Evolutionary conservation across 2,329 filamentous ascomycete species (phyloP), one percentile per base, ranked within the genome.

Genomic region (Pseudovirgaria hyperparasitica): DNA sequence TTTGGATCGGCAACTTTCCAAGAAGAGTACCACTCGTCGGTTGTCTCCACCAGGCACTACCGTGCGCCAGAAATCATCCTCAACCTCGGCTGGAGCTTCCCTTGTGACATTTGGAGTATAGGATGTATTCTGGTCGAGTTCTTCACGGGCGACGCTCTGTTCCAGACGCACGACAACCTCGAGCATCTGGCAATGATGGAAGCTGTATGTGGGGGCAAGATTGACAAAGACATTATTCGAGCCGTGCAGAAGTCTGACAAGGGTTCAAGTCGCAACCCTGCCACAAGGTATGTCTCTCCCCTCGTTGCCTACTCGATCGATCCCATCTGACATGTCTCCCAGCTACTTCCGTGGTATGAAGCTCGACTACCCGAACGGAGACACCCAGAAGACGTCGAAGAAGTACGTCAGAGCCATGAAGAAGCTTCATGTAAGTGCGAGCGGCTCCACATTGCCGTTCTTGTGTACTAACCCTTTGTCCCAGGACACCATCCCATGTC

Each of bases 131-230:
- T 77, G 8, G 72, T 77, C 17, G 72, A 77, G 37, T 77, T 76
- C 46, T 76, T 72, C 54, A 77, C 72, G 0, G 72, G 72, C 7
- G 72, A 77, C 47, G 72, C 72, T 22, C 55, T 77, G 3, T 77
- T 77, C 54, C 72, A 77, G 45, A 76, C 72, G 1, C 72, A 76
- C 44, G 72, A 77, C 48, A 76, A 76, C 36, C 61, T 74, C 17
- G 72, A 76, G 45, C 72, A 77, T 46, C 60, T 77, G 24, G 72
- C 71, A 19, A 77, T 77, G 72, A 77, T 77, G 72, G 72, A 77
- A 48, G 61, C 63, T 8, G 69, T 74, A 6, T 72, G 70, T 42
- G 64, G 62, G 21, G 54, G 57, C 23, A 65, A 63, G 37, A 63
- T 74, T 22, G 70, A 74, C 33, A 47, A 61, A 6, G 62, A 63